Percentiles rank a stretch among this genome's conserved stretches.
Evolutionary conservation across 495 filamentous ascomycete species (phyloP).

Genomic region (Cetradonia linearis): DNA sequence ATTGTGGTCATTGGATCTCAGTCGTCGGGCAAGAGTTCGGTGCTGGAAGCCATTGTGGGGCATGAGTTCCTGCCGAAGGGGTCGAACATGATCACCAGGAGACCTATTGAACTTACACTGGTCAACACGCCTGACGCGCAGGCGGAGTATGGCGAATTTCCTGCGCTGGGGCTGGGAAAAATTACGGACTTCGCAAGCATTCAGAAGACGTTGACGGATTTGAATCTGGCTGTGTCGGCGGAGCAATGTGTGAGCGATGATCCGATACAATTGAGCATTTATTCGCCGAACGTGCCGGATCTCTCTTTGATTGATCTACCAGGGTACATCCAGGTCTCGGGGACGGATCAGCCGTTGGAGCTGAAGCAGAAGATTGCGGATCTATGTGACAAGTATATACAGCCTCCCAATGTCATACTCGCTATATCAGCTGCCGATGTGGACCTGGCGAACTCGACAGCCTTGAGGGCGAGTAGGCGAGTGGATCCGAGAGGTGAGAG

Average conservation of each 20-base stretch:
- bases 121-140: constrained; percentile 87
- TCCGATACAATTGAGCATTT: constrained; percentile 89
- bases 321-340: constrained; percentile 92
- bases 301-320: constrained; percentile 94
- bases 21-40: constrained; percentile 95
- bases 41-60: constrained; percentile 92
- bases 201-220: constrained; percentile 84
- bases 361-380: constrained; percentile 93
- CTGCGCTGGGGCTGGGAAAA: constrained; percentile 78
- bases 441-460: constrained; percentile 92
- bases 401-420: constrained; percentile 88
- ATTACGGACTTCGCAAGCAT: constrained; percentile 90
- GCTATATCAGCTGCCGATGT: constrained; percentile 97
- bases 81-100: constrained; percentile 93
- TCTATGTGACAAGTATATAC: constrained; percentile 97
- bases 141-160: constrained; percentile 95
- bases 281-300: constrained; percentile 91
- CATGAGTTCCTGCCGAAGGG: constrained; percentile 98
- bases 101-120: constrained; percentile 92
- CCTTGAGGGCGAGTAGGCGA: constrained; percentile 76
- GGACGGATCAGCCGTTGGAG: constrained; percentile 79
- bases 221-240: constrained; percentile 87
- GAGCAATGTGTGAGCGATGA: constrained; percentile 90
- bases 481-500: constrained; percentile 92
- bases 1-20: constrained; percentile 99